Evolutionary conservation across 169 alveolate genomes (phyloP), one percentile per base, ranked within the genome.

Genomic region (Plasmodium gallinaceum): DNA sequence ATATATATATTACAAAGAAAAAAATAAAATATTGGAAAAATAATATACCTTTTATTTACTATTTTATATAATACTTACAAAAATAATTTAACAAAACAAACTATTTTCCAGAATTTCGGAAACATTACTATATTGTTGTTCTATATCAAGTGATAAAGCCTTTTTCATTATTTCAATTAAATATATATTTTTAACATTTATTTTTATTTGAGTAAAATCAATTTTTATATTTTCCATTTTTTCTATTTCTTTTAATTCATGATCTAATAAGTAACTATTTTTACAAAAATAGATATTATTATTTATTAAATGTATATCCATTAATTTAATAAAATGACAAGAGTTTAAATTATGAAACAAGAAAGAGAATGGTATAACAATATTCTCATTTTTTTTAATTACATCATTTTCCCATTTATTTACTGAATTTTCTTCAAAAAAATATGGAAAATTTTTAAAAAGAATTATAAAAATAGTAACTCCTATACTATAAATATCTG

Each of bases 401-500:
- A 80, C 46, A 46, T 68, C 71, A 16, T 80, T 42, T 26, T 80
- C 58, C 90, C 90, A 80, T 80, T 68, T 80, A 46, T 58, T 66
- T 43, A 68, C 37, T 5, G 66, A 4, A 6, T 52, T 65, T 10
- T 54, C 90, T 32, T 80, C 90, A 68, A 80, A 80, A 45, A 66
- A 26, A 14, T 80, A 80, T 10, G 90, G 90, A 32, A 80, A 80
- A 68, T 69, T 80, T 46, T 80, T 80, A 80, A 80, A 80, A 68
- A 80, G 54, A 12, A 80, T 80, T 80, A 80, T 66, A 68, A 68
- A 80, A 54, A 80, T 68, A 18, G 90, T 80, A 32, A 80, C 90
- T 8, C 90, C 90, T 18, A 80, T 43, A 45, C 90, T 80, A 24
- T 80, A 80, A 37, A 80, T 80, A 45, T 80, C 90, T 32, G 90